phyloP scores from a whole-genome alignment of 208 protist genomes.

The Sergeia podlipaevii region DNA sequence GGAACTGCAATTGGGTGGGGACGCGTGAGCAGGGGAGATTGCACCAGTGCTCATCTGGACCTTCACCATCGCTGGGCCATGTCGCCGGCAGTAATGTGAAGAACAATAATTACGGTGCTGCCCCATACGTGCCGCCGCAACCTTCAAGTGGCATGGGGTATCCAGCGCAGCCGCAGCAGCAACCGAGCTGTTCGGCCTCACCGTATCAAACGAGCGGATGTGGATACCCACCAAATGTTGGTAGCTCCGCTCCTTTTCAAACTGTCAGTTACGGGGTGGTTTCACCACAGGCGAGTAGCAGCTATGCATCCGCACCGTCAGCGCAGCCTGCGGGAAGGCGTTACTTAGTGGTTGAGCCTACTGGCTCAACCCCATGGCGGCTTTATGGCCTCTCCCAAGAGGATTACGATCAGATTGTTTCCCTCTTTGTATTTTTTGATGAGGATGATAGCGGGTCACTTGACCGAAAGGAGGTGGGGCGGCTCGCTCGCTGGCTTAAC shows the following conservation, averaged over 20 bases:
- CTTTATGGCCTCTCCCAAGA: conserved; percentile 56
- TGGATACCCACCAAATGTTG: background rate
- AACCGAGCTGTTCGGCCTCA: background rate
- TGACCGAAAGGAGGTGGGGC: conserved; percentile 41
- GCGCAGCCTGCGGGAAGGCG: background rate
- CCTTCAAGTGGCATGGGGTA: background rate
- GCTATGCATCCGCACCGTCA: background rate
- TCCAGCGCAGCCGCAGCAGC: conserved; percentile 2
- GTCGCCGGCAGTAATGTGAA: background rate
- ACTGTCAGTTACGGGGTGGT: too few relatives aligned
- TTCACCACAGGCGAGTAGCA: background rate
- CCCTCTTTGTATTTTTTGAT: conserved; percentile 85
- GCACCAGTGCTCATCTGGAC: conserved; percentile 19
- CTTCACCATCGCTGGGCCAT: background rate
- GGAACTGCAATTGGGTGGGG: conserved; percentile 57
- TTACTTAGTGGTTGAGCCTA: conserved; percentile 42
- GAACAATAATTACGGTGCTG: conserved; percentile 3
- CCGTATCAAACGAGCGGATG: background rate
- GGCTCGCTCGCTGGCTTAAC: conserved; percentile 80
- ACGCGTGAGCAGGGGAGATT: conserved; percentile 34
- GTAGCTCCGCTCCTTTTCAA: too few relatives aligned
- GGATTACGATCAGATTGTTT: conserved; percentile 83
- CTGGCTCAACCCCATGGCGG: conserved; percentile 37
- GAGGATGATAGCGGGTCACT: conserved; percentile 60
- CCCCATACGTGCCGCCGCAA: conserved; percentile 5